Evolutionary conservation across 176 grass and related monocot genomes (phyloP), one percentile per base, ranked within the genome.

Genomic region (Areca catechu): DNA sequence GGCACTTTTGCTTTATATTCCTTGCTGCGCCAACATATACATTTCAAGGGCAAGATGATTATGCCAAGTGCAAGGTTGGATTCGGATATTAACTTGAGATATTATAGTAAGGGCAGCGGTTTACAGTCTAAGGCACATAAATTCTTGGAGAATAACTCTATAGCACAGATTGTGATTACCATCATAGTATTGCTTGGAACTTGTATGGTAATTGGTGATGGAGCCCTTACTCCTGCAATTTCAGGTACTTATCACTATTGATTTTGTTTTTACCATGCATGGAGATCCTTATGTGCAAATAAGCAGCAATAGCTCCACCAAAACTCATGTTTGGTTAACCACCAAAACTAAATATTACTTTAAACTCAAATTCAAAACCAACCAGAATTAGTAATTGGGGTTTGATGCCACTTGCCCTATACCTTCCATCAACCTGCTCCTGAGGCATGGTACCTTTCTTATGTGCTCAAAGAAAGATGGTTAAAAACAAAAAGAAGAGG

Each of bases 1-100:
- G 89, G 89, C 1, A 93, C 89, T n/a, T 93, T 93, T 63, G 89
- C 89, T 9, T 72, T 93, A 34, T 93, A 93, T 71, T 87, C 89
- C 15, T 66, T 93, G 21, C 50, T 87, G 24, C 79, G 88, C 9
- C 88, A 93, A 48, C 79, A 83, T 49, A 57, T 93, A n/a, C 68
- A 80, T 54, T 93, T 93, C 83, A 83, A 80, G 24, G 72, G 68
- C 6, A 86, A 75, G 58, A 87, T 81, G 72, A 71, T 85, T 2
- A 74, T 87, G 80, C 70, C 77, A 19, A 65, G 70, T 12, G 74
- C 67, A 50, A 64, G 49, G 48, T 34, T 93, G 61, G 80, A 58
- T 24, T 93, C 79, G 22, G 89, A 93, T 73, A 24, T 54, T 34
- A 87, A 78, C 56, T 69, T 93, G 15, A 77, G 65, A 57, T 88